Percentiles rank a stretch among this genome's conserved stretches.
Evolutionary conservation across 768 basidiomycete genomes (phyloP).

Genomic region (Macrolepiota fuliginosa): DNA sequence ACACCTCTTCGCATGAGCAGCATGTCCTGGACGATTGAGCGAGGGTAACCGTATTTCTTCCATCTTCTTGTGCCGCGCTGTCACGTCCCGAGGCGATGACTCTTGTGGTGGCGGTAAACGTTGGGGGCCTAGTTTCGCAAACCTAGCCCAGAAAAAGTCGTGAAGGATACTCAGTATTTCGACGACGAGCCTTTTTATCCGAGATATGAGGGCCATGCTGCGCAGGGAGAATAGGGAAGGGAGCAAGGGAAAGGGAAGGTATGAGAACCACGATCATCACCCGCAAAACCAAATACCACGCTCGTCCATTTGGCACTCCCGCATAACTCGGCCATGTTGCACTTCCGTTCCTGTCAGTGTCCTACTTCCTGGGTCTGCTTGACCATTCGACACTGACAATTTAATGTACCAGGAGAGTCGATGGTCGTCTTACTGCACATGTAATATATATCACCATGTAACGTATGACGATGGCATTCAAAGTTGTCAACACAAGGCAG

Average conservation of each 20-base stretch:
- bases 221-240: background rate
- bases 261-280: constrained; percentile 22
- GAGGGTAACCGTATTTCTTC: constrained; percentile 21
- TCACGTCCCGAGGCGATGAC: background rate
- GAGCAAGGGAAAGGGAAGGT: background rate
- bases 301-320: background rate
- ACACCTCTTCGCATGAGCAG: constrained; percentile 65
- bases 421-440: background rate
- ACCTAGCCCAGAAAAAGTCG: constrained; percentile 4
- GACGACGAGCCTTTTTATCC: constrained; percentile 10
- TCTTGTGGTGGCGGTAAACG: background rate
- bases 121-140: background rate
- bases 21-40: constrained; percentile 52
- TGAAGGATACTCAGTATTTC: constrained; percentile 4
- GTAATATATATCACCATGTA: background rate
- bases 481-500: constrained; percentile 15
- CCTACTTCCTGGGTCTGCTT: background rate
- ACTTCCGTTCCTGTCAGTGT: background rate
- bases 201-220: constrained; percentile 5
- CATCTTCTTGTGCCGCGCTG: background rate
- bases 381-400: background rate
- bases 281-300: constrained; percentile 18
- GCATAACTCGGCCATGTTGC: background rate
- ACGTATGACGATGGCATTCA: constrained; percentile 13
- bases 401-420: background rate